Percentiles rank a stretch among this genome's conserved stretches.
Evolutionary conservation across 2,329 filamentous ascomycete genomes (phyloP).

Genomic region (Aspergillus spinulosporus): DNA sequence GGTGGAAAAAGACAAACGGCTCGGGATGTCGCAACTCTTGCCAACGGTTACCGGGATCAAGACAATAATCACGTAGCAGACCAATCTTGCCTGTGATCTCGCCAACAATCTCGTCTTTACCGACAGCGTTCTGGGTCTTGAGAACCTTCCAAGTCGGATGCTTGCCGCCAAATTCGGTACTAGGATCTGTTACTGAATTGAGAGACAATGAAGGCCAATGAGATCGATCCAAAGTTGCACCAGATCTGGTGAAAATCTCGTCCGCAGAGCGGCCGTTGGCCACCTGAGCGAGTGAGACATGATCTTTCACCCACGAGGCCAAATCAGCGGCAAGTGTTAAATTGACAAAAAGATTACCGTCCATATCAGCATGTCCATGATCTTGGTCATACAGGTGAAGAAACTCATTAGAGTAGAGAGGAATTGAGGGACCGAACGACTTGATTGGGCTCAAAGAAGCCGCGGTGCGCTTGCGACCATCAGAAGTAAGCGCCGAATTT

Average conservation of each 20-base stretch:
- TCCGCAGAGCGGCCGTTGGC: conserved; percentile 62
- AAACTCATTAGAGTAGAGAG: conserved; percentile 73
- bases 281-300: conserved; percentile 66
- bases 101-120: conserved; percentile 58
- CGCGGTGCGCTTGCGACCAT: conserved; percentile 61
- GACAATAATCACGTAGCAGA: conserved; percentile 70
- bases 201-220: conserved; percentile 54
- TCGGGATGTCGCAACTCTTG: conserved; percentile 58
- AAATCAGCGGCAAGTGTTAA: conserved; percentile 73
- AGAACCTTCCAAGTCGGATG: conserved; percentile 67
- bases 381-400: conserved; percentile 70
- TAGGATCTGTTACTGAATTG: conserved; percentile 54
- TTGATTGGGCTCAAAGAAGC: conserved; percentile 74
- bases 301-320: conserved; percentile 75
- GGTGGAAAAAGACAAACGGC: conserved; percentile 85
- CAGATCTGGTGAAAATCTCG: conserved; percentile 69
- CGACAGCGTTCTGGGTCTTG: conserved; percentile 54
- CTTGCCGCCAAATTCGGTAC: conserved; percentile 53
- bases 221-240: conserved; percentile 56
- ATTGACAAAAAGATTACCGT: conserved; percentile 76
- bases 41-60: conserved; percentile 67
- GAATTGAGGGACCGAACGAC: conserved; percentile 59
- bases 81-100: conserved; percentile 79
- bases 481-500: conserved; percentile 65
- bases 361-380: conserved; percentile 56